A percentile compares a stretch with the other conserved stretches of the same genome.
These are phyloP conservation scores for Leishmania mexicana DNA, from an alignment of 208 protist species.

Conservation along the genomic window DNA sequence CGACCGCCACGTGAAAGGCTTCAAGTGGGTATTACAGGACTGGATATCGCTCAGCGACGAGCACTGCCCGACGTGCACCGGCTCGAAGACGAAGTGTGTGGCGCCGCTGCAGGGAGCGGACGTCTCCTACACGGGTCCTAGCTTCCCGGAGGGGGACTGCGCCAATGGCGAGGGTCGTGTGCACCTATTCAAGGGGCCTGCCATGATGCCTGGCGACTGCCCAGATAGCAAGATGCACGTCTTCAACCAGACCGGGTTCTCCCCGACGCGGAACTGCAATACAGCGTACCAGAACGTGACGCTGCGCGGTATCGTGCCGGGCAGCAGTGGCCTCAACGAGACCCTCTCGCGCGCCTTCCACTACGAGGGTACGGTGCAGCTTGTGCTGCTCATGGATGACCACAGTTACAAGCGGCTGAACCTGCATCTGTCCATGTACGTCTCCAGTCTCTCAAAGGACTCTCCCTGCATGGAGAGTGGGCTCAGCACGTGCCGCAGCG, in stretches of 20 bases:
- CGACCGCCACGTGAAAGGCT: conserved; percentile 77
- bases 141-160: conserved; percentile 75
- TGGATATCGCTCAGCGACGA: conserved; percentile 51
- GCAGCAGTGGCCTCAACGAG: conserved; percentile 53
- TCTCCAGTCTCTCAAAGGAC: conserved; percentile 62
- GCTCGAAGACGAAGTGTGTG: conserved; percentile 50
- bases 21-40: conserved; percentile 74
- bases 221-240: conserved; percentile 55
- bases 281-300: conserved; percentile 84
- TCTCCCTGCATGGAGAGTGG: conserved; percentile 38
- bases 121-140: conserved; percentile 46
- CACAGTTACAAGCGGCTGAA: conserved; percentile 40
- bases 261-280: conserved; percentile 53
- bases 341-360: conserved; percentile 49
- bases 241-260: conserved; percentile 72
- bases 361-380: conserved; percentile 59
- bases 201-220: conserved; percentile 48
- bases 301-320: conserved; percentile 68
- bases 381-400: conserved; percentile 73
- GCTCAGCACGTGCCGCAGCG: conserved; percentile 68
- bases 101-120: conserved; percentile 29
- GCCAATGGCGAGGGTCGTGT: conserved; percentile 45
- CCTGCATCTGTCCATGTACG: conserved; percentile 71
- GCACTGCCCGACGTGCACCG: conserved; percentile 79
- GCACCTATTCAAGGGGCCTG: conserved; percentile 71